phyloP scores from a whole-genome alignment of 768 basidiomycete species.

The Boletellus ananas region DNA sequence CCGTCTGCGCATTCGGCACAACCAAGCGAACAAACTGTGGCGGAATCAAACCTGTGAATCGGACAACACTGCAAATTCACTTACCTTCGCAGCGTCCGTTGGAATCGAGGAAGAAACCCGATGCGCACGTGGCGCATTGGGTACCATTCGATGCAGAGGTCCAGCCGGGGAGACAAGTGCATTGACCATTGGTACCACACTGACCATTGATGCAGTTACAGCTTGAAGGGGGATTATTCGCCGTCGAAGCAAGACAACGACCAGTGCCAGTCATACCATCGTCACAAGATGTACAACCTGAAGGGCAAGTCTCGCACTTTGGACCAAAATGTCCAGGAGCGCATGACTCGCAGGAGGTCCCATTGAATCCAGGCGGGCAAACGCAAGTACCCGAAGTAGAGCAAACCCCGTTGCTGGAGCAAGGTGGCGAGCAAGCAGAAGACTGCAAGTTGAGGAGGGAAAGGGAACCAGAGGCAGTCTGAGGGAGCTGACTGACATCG shows the following conservation, averaged over 20 bases:
- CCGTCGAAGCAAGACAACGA: slow-evolving; percentile 52
- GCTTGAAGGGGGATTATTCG: slow-evolving; percentile 51
- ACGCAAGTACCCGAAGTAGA: slow-evolving; percentile 64
- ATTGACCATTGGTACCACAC: slow-evolving; percentile 66
- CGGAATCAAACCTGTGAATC: neutral
- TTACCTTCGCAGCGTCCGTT: slow-evolving; percentile 71
- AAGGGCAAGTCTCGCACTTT: slow-evolving; percentile 64
- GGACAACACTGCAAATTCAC: slow-evolving; percentile 7
- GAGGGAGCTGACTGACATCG: slow-evolving; percentile 66
- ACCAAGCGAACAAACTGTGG: slow-evolving; percentile 64
- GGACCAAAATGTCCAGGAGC: slow-evolving; percentile 72
- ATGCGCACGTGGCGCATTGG: slow-evolving; percentile 67
- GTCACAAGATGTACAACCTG: slow-evolving; percentile 67
- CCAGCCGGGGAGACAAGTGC: slow-evolving; percentile 78
- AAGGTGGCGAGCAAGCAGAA: slow-evolving; percentile 68
- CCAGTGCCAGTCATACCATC: slow-evolving; percentile 79
- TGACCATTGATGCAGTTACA: slow-evolving; percentile 84
- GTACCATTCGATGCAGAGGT: slow-evolving; percentile 66
- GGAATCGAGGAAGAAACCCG: slow-evolving; percentile 70
- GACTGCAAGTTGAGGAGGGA: slow-evolving; percentile 70
- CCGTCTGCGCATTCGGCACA: slow-evolving; percentile 66
- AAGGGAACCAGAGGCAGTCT: slow-evolving; percentile 45
- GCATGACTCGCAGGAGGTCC: slow-evolving; percentile 78
- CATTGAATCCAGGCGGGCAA: slow-evolving; percentile 73
- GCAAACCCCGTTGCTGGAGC: slow-evolving; percentile 71